Evolutionary conservation across 1,284 basidiomycete species (phyloP), one percentile per base, ranked within the genome.

Genomic region (Volvariella volvacea): DNA sequence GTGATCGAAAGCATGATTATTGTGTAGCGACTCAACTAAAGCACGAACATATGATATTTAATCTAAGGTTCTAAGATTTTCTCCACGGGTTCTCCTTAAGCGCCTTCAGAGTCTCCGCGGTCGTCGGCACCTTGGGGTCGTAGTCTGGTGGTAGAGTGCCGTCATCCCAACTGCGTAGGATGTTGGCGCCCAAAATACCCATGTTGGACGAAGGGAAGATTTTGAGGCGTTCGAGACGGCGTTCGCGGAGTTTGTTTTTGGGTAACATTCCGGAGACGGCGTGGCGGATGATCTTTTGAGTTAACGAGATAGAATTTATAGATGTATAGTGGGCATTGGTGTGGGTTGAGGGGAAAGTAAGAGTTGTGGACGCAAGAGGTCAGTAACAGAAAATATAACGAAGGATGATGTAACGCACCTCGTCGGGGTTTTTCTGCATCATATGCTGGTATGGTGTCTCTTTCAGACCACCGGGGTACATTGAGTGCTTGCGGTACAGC

Each of bases 261-360:
- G 93, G 93, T 48, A 97, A 71, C 93, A 97, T 97, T 50, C 93
- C 90, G 7, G 92, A 89, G 3, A 97, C 93, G 6, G 94, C 94
- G 53, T 91, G 81, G n/a, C 89, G 83, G 48, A 97, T 90, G 54
- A 96, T 91, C 93, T 96, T 57, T n/a, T 16, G 25, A 15, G 28
- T 8, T 12, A 20, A 45, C 21, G 25, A 28, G 25, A n/a, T n/a
- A n/a, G n/a, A n/a, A n/a, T n/a, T n/a, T n/a, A n/a, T n/a, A n/a
- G n/a, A n/a, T n/a, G n/a, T n/a, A n/a, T n/a, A 37, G 45, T 31
- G 43, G 25, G 38, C 36, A 42, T 52, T 42, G 34, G 43, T 22
- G 30, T 10, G 38, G 20, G 21, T 39, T 36, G 30, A 50, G 10
- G 28, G 2, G 12, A 39, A 17, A 21, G 45, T n/a, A n/a, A n/a